A percentile compares a stretch with the other conserved stretches of the same genome.
phyloP scores from a whole-genome alignment of 108 stramenopile species.

The Fragilaria radians region DNA sequence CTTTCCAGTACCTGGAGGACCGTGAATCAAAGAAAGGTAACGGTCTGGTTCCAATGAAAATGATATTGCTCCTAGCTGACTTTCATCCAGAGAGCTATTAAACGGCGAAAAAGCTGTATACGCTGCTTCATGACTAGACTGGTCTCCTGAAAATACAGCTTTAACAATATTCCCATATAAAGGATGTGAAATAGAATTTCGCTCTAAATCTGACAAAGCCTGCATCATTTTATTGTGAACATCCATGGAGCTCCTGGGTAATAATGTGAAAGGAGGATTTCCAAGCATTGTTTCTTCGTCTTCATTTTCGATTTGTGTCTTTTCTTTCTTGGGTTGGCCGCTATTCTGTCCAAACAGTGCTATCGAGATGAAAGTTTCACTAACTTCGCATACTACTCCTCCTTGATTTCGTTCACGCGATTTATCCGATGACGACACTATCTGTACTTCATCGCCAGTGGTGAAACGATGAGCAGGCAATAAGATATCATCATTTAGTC shows the following conservation, averaged over 20 bases:
- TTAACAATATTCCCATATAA: constrained; percentile 57
- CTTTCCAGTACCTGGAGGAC: constrained; percentile 84
- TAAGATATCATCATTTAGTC: constrained; percentile 4
- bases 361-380: constrained; percentile 55
- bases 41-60: constrained; percentile 54
- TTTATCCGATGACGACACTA: constrained; percentile 15
- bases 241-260: constrained; percentile 65
- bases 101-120: constrained; percentile 9
- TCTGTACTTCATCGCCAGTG: constrained; percentile 83
- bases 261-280: constrained; percentile 47
- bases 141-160: constrained; percentile 40
- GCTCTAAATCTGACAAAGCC: constrained; percentile 57
- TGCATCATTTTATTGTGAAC: constrained; percentile 64
- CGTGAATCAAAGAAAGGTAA: constrained; percentile 69
- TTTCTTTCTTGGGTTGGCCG: not conserved
- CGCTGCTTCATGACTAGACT: not conserved
- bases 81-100: constrained; percentile 51
- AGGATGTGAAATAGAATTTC: constrained; percentile 51
- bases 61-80: constrained; percentile 67
- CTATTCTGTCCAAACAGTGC: constrained; percentile 41
- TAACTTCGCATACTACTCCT: constrained; percentile 64
- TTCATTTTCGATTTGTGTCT: constrained; percentile 7
- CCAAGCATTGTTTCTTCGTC: constrained; percentile 21
- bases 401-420: constrained; percentile 14
- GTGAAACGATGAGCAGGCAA: constrained; percentile 77